Evolutionary conservation across 495 filamentous ascomycete genomes (phyloP).

Genomic region (Penicillium chermesinum): DNA sequence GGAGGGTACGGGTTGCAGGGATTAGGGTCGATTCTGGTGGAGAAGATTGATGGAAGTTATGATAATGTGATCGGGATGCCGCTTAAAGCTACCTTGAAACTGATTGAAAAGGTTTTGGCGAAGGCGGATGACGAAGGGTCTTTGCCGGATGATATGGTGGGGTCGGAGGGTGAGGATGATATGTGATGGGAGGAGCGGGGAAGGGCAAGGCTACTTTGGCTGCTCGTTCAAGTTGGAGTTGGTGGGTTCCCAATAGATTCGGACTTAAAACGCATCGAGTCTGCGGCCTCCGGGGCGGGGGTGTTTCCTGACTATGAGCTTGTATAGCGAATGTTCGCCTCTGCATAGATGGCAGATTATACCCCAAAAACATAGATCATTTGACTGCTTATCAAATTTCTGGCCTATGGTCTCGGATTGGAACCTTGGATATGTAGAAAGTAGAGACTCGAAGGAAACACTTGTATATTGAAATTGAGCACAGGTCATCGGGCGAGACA

Average conservation of each 20-base stretch:
- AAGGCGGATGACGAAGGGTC: conserved; percentile 52
- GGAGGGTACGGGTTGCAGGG: conserved; percentile 95
- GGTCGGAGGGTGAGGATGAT: conserved; percentile 31
- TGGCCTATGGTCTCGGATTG: no score
- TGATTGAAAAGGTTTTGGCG: conserved; percentile 77
- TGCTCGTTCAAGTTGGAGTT: neutral
- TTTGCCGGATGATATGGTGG: conserved; percentile 23
- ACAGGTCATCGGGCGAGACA: conserved; percentile 23
- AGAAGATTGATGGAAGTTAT: conserved; percentile 79
- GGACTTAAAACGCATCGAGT: no score
- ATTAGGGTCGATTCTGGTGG: conserved; percentile 75
- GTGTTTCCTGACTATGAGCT: no score
- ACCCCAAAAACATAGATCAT: neutral
- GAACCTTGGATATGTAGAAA: no score
- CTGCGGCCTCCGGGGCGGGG: no score
- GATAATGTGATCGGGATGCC: conserved; percentile 98
- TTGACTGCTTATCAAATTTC: no score
- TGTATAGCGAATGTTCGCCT: no score
- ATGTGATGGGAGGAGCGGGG: conserved; percentile 12
- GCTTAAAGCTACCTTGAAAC: conserved; percentile 67
- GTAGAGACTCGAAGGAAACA: conserved; percentile 7
- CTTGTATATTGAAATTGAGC: conserved; percentile 14
- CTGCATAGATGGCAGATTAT: no score
- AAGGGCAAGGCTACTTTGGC: neutral
- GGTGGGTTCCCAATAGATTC: no score